Evolutionary conservation across 73 alveolate species (phyloP).

Genomic region (Tetrahymena malaccensis): DNA sequence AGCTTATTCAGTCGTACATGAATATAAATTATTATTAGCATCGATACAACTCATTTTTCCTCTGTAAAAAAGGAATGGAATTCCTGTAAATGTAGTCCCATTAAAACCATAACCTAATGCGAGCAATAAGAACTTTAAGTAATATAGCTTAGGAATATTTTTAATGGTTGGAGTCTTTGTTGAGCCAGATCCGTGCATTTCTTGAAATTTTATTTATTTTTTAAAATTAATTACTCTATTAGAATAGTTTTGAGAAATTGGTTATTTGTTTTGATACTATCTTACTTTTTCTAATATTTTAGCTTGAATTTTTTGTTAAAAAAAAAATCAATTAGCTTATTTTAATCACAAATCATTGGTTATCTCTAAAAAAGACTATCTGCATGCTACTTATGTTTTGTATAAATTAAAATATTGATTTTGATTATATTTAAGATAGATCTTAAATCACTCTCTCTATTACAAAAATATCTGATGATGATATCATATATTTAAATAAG

Average conservation of each 20-base stretch:
- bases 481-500: neutral
- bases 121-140: neutral
- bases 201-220: neutral
- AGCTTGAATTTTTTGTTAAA: no score
- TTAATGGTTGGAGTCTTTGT: neutral
- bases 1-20: neutral
- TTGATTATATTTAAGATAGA: neutral
- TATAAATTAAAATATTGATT: no score
- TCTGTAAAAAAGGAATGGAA: neutral
- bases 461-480: neutral
- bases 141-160: neutral
- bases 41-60: neutral
- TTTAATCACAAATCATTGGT: no score
- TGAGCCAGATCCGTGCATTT: neutral
- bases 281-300: neutral
- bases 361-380: no score
- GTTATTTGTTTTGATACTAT: neutral
- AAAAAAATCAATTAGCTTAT: no score
- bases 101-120: neutral
- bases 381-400: neutral
- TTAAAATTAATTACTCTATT: neutral
- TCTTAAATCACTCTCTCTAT: neutral
- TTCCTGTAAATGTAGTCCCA: neutral
- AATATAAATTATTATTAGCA: neutral
- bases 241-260: neutral